Base-by-base conservation (phyloP, 306 rosid species). In the Dryas drummondii region DNA sequence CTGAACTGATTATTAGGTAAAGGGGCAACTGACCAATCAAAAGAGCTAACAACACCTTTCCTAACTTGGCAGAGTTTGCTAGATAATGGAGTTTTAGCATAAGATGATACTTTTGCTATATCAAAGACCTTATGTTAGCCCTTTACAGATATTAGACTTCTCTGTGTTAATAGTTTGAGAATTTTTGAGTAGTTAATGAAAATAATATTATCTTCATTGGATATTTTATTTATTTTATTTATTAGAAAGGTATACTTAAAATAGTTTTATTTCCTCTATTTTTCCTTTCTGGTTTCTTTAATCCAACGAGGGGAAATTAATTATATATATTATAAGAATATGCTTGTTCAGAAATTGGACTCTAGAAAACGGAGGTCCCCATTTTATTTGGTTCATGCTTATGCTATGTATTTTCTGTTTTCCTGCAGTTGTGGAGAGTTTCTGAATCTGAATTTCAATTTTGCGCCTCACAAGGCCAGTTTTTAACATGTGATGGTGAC, bases 361-460 rank as follows among this genome's bases (percentile, higher is more conserved):
- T 62, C 48, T 6, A 40, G 11, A 12, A 56, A 70, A 14, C 3
- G 17, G 64, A 17, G 63, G 51, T 17, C 74, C 11, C 41, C 9
- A 0, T 45, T 53, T 1, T 54, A 9, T 53, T 10, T 56, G 3
- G 2, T 32, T 32, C 9, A 12, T 55, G 41, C 66, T 55, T 11
- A 42, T 56, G 41, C 51, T 50, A 49, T 7, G 70, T 58, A 22
- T 46, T 74, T 64, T 72, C 57, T 41, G 42, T 74, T 50, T 54
- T 81, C 63, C 68, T 79, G 81, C 83, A 94, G 98, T 80, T 91
- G 69, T 91, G 92, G 96, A 90, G 98, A 86, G 77, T 87, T 62
- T 88, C 97, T 0, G 84, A 78, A 81, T 91, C 85, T 55, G 85
- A 88, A 68, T 90, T 91, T 86, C 93, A 88, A 69, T 76, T 91